These are phyloP conservation scores for Tolypocladium endophyticum DNA, from an alignment of 2,329 filamentous ascomycete species.

Conservation along the genomic window DNA sequence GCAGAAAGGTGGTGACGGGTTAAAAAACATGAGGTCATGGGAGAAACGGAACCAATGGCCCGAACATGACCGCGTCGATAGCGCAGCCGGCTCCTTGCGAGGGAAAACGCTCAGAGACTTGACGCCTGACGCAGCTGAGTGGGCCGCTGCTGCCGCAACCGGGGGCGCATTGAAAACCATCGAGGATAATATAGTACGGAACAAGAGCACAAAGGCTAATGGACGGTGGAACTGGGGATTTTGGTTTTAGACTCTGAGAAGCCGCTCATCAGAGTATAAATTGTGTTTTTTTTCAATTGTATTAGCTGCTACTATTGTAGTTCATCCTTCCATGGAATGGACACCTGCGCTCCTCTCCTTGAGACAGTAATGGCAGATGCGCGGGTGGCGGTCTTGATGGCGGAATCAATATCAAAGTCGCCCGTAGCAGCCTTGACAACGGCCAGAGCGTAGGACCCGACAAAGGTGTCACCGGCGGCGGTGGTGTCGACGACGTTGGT, in stretches of 20 bases:
- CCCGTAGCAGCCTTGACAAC: conserved; percentile 39
- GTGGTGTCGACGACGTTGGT: conserved; percentile 83
- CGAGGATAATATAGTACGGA: neutral
- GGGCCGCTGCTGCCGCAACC: conserved; percentile 2
- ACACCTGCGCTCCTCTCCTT: conserved; percentile 30
- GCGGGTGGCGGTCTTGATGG: conserved; percentile 42
- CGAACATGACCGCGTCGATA: neutral
- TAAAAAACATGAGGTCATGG: neutral
- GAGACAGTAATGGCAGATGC: conserved; percentile 31
- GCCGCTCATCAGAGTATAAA: neutral
- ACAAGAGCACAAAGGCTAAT: conserved; percentile 11
- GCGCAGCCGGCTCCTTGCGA: neutral
- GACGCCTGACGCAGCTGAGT: neutral
- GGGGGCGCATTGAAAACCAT: neutral
- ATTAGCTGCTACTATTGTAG: conserved; percentile 15
- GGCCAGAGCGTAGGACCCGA: conserved; percentile 73
- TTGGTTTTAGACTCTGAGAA: conserved; percentile 15
- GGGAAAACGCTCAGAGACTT: neutral
- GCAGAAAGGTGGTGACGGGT: neutral
- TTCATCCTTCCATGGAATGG: conserved; percentile 34
- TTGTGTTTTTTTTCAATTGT: conserved; percentile 4
- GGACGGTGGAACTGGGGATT: conserved; percentile 12
- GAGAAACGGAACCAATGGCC: neutral
- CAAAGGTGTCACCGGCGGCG: conserved; percentile 88
- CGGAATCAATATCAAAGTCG: conserved; percentile 43